phyloP scores from a whole-genome alignment of 805 yeast genomes.

The Starmerella bombi region DNA sequence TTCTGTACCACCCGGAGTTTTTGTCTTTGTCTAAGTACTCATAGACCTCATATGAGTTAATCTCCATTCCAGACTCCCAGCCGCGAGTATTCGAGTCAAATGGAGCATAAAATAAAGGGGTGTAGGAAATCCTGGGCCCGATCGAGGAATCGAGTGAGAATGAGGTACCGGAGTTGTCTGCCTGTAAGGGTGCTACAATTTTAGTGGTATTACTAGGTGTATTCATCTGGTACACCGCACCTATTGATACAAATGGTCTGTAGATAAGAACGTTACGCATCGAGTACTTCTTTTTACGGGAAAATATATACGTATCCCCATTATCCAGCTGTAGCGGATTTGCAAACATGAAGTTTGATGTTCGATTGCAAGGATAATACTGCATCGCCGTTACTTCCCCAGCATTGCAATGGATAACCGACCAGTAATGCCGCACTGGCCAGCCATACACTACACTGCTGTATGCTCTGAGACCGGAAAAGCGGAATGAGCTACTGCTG shows the following conservation, averaged over 20 bases:
- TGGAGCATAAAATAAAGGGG: conserved; percentile 50
- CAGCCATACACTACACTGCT: conserved; percentile 36
- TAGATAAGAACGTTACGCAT: conserved; percentile 34
- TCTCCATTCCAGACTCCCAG: background rate
- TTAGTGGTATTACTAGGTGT: conserved; percentile 15
- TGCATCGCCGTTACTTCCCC: conserved; percentile 29
- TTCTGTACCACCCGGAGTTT: conserved; percentile 25
- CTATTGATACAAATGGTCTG: conserved; percentile 48
- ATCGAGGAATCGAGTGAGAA: conserved; percentile 20
- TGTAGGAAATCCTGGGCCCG: conserved; percentile 30
- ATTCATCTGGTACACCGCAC: conserved; percentile 45
- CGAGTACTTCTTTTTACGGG: conserved; percentile 44
- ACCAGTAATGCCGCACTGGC: conserved; percentile 33
- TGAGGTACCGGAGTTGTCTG: conserved; percentile 43
- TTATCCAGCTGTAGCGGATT: conserved; percentile 8
- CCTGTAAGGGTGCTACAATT: conserved; percentile 46
- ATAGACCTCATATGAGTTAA: conserved; percentile 34
- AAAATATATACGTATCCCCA: conserved; percentile 42
- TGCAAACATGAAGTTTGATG: conserved; percentile 17
- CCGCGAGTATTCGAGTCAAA: background rate
- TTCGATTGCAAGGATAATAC: conserved; percentile 13
- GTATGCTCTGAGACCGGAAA: conserved; percentile 44
- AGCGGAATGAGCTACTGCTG: conserved; percentile 24
- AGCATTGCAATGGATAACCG: conserved; percentile 38
- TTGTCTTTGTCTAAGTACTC: conserved; percentile 31